Evolutionary conservation across 768 basidiomycete genomes (phyloP).

Genomic region (Candolleomyces eurysporus): DNA sequence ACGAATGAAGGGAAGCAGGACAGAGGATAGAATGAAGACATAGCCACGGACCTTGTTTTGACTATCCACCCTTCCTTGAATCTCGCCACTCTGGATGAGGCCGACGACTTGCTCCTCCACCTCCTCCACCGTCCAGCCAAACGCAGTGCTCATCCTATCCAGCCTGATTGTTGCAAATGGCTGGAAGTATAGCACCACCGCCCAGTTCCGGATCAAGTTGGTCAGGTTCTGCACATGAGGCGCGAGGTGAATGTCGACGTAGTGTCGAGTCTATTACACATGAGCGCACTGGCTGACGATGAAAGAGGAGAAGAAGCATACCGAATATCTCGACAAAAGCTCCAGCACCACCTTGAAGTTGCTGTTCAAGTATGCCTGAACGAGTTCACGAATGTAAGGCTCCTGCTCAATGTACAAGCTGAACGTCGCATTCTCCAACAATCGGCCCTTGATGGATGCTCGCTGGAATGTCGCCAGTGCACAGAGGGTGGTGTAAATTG

Average conservation of each 20-base stretch:
- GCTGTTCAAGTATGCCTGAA: slow-evolving; percentile 83
- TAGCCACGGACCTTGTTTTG: slow-evolving; percentile 70
- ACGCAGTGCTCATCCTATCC: slow-evolving; percentile 80
- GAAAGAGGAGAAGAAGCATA: slow-evolving; percentile 27
- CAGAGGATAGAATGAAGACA: background rate
- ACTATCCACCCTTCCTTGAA: slow-evolving; percentile 84
- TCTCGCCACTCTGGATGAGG: slow-evolving; percentile 74
- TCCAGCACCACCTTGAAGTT: slow-evolving; percentile 83
- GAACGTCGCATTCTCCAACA: slow-evolving; percentile 71
- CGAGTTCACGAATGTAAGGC: slow-evolving; percentile 80
- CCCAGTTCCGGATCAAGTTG: slow-evolving; percentile 69
- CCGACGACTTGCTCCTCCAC: slow-evolving; percentile 72
- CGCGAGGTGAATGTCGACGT: slow-evolving; percentile 74
- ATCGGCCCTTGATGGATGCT: slow-evolving; percentile 60
- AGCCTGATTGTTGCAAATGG: slow-evolving; percentile 86
- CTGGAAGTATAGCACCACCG: slow-evolving; percentile 85
- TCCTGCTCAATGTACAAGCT: slow-evolving; percentile 81
- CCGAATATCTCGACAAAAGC: slow-evolving; percentile 70
- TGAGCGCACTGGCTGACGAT: background rate
- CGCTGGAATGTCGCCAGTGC: slow-evolving; percentile 78
- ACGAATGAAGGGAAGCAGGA: too few relatives aligned
- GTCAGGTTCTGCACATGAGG: slow-evolving; percentile 65
- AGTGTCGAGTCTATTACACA: slow-evolving; percentile 64
- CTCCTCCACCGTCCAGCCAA: slow-evolving; percentile 75
- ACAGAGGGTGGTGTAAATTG: slow-evolving; percentile 82